Base-by-base conservation (phyloP, 768 basidiomycete species). In the Termitomyces sp. region DNA sequence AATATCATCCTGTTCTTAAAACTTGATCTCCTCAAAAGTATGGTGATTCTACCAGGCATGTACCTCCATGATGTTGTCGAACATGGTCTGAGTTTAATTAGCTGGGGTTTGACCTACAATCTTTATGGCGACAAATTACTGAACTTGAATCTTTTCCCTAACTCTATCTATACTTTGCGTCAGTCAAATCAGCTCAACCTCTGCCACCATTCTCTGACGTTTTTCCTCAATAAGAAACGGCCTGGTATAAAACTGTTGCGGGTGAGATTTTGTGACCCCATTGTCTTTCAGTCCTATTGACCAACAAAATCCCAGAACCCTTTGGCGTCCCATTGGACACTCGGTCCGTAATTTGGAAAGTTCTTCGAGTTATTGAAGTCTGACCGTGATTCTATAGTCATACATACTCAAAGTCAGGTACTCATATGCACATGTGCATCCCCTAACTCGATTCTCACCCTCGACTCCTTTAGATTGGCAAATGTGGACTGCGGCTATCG, bases 31-130 rank as follows among this genome's bases (percentile, higher is more conserved):
- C n/a, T 1, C 22, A 28, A 44, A 38, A 82, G 75, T 87, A 87
- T 59, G 79, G 80, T 9, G 75, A 85, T 62, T 75, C 78, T 51
- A 65, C 67, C 55, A 81, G 78, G 80, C 24, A 54, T 43, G 51
- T 43, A 24, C 20, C 14, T 42, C 38, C 36, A 20, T 48, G 6
- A 32, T 32, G 6, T 79, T 40, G n/a, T 28, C n/a, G 20, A 18
- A 42, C n/a, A 20, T 26, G 6, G 6, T 28, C 32, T 43, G 12
- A 58, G 8, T 47, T n/a, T 4, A 14, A 47, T 20, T 54, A 81
- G 79, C 58, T 86, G 84, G 85, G 82, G 82, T 6, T 64, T 85
- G 32, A 72, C 80, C 12, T 87, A 89, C 70, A 87, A 87, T 70
- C 64, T 88, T 47, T 86, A 77, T 56, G 82, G 77, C 10, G 86